These are phyloP conservation scores for Exsudoporus frostii DNA, from an alignment of 768 basidiomycete genomes.

Conservation along the genomic window DNA sequence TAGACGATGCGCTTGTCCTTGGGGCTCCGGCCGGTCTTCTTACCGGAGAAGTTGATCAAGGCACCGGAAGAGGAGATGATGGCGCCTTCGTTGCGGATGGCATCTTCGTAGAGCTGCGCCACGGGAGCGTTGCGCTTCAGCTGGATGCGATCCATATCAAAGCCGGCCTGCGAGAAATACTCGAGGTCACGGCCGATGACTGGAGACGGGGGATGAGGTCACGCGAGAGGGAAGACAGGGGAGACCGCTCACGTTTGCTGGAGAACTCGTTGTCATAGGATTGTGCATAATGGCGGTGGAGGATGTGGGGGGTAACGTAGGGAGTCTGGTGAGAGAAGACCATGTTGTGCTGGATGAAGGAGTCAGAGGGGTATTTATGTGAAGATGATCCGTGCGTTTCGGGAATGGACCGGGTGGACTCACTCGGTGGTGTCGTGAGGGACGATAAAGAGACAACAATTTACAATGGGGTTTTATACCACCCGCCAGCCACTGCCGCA, in stretches of 20 bases:
- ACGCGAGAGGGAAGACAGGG: constrained; percentile 1
- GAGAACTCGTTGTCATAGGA: constrained; percentile 60
- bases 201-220: constrained; percentile 31
- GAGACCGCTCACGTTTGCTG: constrained; percentile 50
- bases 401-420: constrained; percentile 18
- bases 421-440: constrained; percentile 14
- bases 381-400: constrained; percentile 27
- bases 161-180: constrained; percentile 98
- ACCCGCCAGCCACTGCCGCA: constrained; percentile 16
- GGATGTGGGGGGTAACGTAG: constrained; percentile 86
- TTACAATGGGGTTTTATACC: constrained; percentile 27
- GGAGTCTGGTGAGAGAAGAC: constrained; percentile 71
- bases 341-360: constrained; percentile 42
- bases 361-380: constrained; percentile 9
- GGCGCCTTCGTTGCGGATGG: constrained; percentile 97
- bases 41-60: constrained; percentile 99
- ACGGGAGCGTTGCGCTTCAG: constrained; percentile 91
- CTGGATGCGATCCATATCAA: constrained; percentile 97
- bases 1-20: constrained; percentile 99
- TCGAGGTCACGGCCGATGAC: constrained; percentile 92
- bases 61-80: constrained; percentile 96
- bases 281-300: constrained; percentile 83
- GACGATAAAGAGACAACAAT: constrained; percentile 3
- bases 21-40: constrained; percentile 96
- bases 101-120: constrained; percentile 94